phyloP scores from a whole-genome alignment of 2,329 filamentous ascomycete species.

The Penicillium sp. region DNA sequence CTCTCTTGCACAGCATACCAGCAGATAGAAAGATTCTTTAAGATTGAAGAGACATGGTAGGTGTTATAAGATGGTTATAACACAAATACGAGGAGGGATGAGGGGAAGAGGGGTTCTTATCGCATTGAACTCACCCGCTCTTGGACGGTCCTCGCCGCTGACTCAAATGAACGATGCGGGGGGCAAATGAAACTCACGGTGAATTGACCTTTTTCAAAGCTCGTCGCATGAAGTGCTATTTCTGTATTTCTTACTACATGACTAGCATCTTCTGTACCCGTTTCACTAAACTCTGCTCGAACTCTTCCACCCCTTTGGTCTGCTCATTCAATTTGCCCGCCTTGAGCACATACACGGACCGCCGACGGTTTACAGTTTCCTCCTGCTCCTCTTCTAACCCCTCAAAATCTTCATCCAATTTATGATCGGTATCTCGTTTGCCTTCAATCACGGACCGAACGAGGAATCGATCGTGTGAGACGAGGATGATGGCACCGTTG shows the following conservation, averaged over 20 bases:
- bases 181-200: background rate
- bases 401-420: slow-evolving; percentile 45
- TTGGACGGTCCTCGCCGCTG: background rate
- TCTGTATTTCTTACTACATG: background rate
- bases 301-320: slow-evolving; percentile 62
- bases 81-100: background rate
- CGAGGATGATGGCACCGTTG: slow-evolving; percentile 71
- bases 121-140: slow-evolving; percentile 8
- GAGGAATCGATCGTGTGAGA: slow-evolving; percentile 82
- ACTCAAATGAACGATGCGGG: background rate
- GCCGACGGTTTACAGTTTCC: slow-evolving; percentile 42
- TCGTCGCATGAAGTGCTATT: too few species aligned
- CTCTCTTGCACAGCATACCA: slow-evolving; percentile 11
- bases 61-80: background rate
- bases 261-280: slow-evolving; percentile 50
- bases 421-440: slow-evolving; percentile 41
- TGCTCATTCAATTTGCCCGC: slow-evolving; percentile 56
- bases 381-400: slow-evolving; percentile 48
- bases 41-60: slow-evolving; percentile 6
- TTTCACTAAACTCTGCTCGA: slow-evolving; percentile 63
- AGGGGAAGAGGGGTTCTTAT: slow-evolving; percentile 5
- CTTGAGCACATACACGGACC: slow-evolving; percentile 61
- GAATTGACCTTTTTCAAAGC: too few species aligned
- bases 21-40: slow-evolving; percentile 3
- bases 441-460: slow-evolving; percentile 71